These are phyloP conservation scores for Przewalskia tangutica DNA, from an alignment of 257 asterid genomes.

Conservation along the genomic window DNA sequence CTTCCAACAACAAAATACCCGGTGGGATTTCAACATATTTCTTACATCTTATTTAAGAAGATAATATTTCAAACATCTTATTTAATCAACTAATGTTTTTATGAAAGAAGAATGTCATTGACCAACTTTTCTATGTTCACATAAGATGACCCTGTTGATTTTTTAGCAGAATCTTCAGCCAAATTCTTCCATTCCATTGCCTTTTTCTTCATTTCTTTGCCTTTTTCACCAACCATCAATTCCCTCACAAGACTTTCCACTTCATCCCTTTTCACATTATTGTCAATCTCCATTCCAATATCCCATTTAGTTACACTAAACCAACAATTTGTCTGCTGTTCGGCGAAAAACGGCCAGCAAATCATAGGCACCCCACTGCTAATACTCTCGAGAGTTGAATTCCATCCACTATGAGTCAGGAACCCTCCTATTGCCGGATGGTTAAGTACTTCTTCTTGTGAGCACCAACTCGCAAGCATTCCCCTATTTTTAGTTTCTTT, in stretches of 20 bases:
- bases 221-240: constrained; percentile 9
- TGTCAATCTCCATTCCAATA: constrained; percentile 1
- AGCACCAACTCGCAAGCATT: constrained; percentile 9
- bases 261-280: constrained; percentile 1
- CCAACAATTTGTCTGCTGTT: constrained; percentile 10
- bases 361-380: constrained; percentile 5
- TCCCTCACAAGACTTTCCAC: constrained; percentile 3
- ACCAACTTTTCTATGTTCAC: background rate
- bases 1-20: no score
- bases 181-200: background rate
- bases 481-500: background rate
- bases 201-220: constrained; percentile 9
- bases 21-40: no score
- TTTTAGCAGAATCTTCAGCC: background rate
- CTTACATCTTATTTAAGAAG: background rate
- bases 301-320: background rate
- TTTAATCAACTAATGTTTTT: background rate
- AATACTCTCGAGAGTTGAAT: background rate
- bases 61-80: background rate
- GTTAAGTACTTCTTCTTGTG: constrained; percentile 6
- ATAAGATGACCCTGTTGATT: background rate
- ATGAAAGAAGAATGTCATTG: background rate
- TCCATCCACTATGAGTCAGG: constrained; percentile 11
- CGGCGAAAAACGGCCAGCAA: constrained; percentile 14
- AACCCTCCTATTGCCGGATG: constrained; percentile 5